Evolutionary conservation across 2,329 filamentous ascomycete species (phyloP).

Genomic region (Chaetomium strumarium): DNA sequence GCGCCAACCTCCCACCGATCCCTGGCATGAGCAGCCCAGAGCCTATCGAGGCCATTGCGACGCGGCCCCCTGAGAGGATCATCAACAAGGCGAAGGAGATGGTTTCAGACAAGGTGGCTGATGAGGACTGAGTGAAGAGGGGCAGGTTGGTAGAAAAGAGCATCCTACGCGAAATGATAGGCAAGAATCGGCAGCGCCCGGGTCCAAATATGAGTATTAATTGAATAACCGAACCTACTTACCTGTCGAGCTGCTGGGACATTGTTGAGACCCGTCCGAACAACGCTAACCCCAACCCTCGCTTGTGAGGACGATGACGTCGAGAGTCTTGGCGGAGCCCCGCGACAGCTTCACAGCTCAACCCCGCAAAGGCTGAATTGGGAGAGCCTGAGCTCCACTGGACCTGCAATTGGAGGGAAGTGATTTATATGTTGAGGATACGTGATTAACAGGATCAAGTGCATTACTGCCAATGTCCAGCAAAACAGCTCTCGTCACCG

Average conservation of each 20-base stretch:
- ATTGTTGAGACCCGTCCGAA: too few relatives aligned
- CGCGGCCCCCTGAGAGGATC: slow-evolving; percentile 42
- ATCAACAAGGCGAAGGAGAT: slow-evolving; percentile 45
- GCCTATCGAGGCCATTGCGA: slow-evolving; percentile 29
- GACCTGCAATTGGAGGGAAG: not conserved
- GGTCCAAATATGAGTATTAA: not conserved
- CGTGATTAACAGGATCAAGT: not conserved
- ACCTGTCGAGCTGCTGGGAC: too few relatives aligned
- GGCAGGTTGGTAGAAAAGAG: not conserved
- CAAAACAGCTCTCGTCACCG: slow-evolving; percentile 67
- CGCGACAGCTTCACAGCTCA: slow-evolving; percentile 6
- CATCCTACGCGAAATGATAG: not conserved
- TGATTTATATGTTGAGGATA: not conserved
- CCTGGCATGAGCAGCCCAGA: slow-evolving; percentile 45
- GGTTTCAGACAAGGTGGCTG: slow-evolving; percentile 47
- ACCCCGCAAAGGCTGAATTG: slow-evolving; percentile 6
- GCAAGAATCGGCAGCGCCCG: not conserved
- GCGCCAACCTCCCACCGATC: slow-evolving; percentile 39
- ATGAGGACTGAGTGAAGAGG: slow-evolving; percentile 38
- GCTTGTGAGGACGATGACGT: slow-evolving; percentile 2
- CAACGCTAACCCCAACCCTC: slow-evolving; percentile 1
- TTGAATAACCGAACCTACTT: too few relatives aligned
- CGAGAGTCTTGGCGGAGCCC: slow-evolving; percentile 3
- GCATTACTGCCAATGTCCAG: slow-evolving; percentile 6
- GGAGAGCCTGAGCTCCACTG: not conserved